Evolutionary conservation across 768 basidiomycete species (phyloP), one percentile per base, ranked within the genome.

Genomic region (Rhodocollybia butyracea): DNA sequence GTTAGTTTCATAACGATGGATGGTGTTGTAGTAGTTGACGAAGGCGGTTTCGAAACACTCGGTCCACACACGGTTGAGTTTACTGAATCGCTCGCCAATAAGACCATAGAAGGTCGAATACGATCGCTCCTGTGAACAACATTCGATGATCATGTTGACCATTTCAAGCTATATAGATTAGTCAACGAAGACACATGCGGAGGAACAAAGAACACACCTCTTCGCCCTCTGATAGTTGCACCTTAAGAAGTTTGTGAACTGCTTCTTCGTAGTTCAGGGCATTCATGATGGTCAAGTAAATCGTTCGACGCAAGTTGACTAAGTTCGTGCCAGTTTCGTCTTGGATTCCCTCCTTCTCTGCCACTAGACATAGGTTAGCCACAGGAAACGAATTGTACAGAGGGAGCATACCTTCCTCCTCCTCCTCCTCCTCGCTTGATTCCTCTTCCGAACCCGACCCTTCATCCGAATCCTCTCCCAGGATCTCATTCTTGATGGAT

Each of bases 271-370:
- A 97, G 70, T 92, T 94, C 56, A 98, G 79, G 42, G 94, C 93
- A 66, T 98, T 98, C 96, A 98, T 98, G 76, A 98, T 96, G 0
- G 97, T 97, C 60, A 99, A 73, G 68, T 99, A 99, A 68, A 99
- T 98, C 22, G 84, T 82, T 64, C 94, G 84, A 47, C 97, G 87
- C 47, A 99, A 73, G 70, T 98, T 98, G 69, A 98, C 94, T 54
- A 98, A 75, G 66, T 97, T 97, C 15, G 94, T 97, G 68, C 91
- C 94, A 0, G 97, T 98, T 60, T 84, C 84, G 68, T 99, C 97
- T 65, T 95, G 86, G 47, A 99, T 98, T 29, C 87, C 94, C 70
- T 90, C 83, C 65, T 89, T 94, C 2, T 88, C 86, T 58, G 84
- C 87, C 0, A 81, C 89, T 54, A 21, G 5, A 32, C 88, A 57